These are phyloP conservation scores for Cryptococcus sp. DNA, from an alignment of 1,284 basidiomycete genomes.

Conservation along the genomic window DNA sequence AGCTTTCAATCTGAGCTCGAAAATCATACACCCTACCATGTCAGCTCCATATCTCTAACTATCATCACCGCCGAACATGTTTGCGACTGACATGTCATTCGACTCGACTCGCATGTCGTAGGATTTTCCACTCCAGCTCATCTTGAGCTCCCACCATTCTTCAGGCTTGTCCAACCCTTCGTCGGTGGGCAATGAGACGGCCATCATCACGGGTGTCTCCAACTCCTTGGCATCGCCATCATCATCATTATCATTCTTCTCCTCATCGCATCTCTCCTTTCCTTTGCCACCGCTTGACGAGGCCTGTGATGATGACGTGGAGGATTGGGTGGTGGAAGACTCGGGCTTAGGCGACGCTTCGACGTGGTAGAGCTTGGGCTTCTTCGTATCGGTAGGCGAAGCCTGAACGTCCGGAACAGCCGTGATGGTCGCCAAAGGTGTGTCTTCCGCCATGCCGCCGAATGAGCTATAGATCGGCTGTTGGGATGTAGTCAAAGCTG, in stretches of 20 bases:
- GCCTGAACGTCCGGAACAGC: conserved; percentile 18
- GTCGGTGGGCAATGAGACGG: conserved; percentile 18
- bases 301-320: not conserved
- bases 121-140: conserved; percentile 39
- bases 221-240: not conserved
- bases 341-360: not conserved
- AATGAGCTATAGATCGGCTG: not conserved
- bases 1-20: conserved; percentile 52
- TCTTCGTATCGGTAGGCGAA: conserved; percentile 19
- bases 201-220: conserved; percentile 9
- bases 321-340: not conserved
- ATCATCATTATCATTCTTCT: not conserved
- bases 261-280: not conserved
- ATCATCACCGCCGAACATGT: not conserved
- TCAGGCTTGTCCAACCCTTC: conserved; percentile 18
- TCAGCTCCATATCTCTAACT: not conserved
- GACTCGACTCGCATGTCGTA: conserved; percentile 33
- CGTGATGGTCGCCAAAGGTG: conserved; percentile 3
- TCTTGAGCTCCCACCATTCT: conserved; percentile 33
- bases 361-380: conserved; percentile 14
- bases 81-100: conserved; percentile 34
- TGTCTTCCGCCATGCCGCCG: not conserved
- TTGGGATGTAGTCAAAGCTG: too few species aligned
- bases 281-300: not conserved
- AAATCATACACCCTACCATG: conserved; percentile 42